Base-by-base conservation (phyloP, 352 stramenopile genomes). In the Phytophthora hybrid region DNA sequence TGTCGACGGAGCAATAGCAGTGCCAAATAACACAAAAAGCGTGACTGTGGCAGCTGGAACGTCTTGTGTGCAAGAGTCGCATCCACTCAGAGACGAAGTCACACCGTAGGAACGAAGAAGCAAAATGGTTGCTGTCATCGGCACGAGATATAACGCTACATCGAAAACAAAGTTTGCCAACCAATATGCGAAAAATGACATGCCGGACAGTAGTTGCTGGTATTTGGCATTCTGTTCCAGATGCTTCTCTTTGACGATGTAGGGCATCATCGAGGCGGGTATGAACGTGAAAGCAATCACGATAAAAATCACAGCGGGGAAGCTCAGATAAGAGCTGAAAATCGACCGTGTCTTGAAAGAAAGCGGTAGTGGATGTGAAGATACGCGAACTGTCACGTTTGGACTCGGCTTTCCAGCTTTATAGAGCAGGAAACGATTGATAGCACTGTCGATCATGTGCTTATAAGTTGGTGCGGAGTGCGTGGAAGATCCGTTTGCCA, bases 171-270 rank as follows among this genome's bases (percentile, higher is more conserved):
- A 98, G 60, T 98, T 99, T 10, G 93, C 94, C 21, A 99, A 54
- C 98, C 98, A 99, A 74, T 99, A 99, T 0, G 94, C 93, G 0
- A 74, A 71, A 16, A 99, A 80, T 11, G 88, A 92, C 11, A 99
- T 97, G 2, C 98, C 98, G 10, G 93, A 97, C 39, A 99, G 95
- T 73, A 90, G 89, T 78, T 99, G 96, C 78, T 98, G 92, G 86
- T 99, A 98, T 70, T 99, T 99, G 8, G 97, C 91, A 68, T 99
- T 99, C 56, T 85, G 76, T 19, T 86, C 84, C 16, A 85, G 87
- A 58, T 98, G 91, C 68, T 94, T 94, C 69, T 99, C 98, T 52
- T 98, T 95, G 44, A 99, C 97, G 21, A 99, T 81, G 80, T 99
- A 99, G 18, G 95, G 94, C 70, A 97, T 97, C 61, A 97, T 97